A percentile compares a stretch with the other conserved stretches of the same genome.
phyloP scores from a whole-genome alignment of 176 grass and related monocot genomes.

The Saccharum spontaneum region DNA sequence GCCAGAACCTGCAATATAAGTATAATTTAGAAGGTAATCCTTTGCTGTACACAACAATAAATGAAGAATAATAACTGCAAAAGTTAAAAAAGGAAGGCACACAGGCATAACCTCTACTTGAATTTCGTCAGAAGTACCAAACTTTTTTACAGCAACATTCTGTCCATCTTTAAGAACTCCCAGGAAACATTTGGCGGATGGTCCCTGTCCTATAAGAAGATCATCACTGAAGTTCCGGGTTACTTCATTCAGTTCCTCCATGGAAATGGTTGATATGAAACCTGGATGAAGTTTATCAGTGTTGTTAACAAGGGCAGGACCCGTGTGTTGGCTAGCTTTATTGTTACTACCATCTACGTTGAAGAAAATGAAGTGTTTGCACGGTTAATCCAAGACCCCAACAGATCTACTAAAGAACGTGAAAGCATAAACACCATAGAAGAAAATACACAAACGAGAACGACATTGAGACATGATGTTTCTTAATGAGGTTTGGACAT shows the following conservation, averaged over 20 bases:
- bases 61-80: not conserved
- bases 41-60: not conserved
- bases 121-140: slow-evolving; percentile 34
- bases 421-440: too few species aligned
- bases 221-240: slow-evolving; percentile 47
- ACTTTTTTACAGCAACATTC: slow-evolving; percentile 41
- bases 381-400: too few species aligned
- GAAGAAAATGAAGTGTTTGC: not conserved
- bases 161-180: slow-evolving; percentile 36
- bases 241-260: slow-evolving; percentile 42
- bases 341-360: not conserved
- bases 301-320: too few species aligned
- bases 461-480: too few species aligned
- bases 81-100: not conserved
- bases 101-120: slow-evolving; percentile 28
- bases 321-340: too few species aligned
- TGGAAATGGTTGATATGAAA: slow-evolving; percentile 24
- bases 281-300: not conserved
- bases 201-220: slow-evolving; percentile 38
- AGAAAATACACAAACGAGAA: too few species aligned
- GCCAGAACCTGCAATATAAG: slow-evolving; percentile 24
- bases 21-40: not conserved
- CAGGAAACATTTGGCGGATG: slow-evolving; percentile 26
- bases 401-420: too few species aligned
- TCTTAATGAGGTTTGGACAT: too few species aligned